Evolutionary conservation across 768 basidiomycete species (phyloP).

Genomic region (Agaricus subrufescens): DNA sequence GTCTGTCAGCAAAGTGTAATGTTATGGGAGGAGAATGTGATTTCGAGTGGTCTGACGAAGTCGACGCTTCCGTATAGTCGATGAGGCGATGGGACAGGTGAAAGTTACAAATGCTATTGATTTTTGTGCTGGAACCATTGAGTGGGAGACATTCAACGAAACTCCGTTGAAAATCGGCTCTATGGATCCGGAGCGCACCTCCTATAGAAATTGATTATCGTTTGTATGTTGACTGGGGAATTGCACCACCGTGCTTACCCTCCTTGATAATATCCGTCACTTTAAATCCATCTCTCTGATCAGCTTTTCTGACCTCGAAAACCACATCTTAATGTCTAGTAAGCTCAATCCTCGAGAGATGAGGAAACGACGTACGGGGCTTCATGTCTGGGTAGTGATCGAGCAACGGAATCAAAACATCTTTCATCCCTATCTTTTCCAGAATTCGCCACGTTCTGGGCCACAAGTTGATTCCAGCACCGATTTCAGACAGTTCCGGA

Average conservation of each 20-base stretch:
- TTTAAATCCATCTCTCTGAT: conserved; percentile 16
- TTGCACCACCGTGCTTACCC: neutral
- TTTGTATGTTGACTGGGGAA: neutral
- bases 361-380: conserved; percentile 3
- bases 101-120: conserved; percentile 25
- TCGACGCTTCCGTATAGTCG: conserved; percentile 33
- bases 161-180: conserved; percentile 54
- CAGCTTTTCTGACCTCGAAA: conserved; percentile 25
- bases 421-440: conserved; percentile 8
- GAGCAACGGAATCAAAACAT: conserved; percentile 9
- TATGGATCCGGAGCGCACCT: conserved; percentile 32
- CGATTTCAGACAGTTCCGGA: conserved; percentile 32
- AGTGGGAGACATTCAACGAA: conserved; percentile 41
- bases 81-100: conserved; percentile 46
- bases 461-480: conserved; percentile 40
- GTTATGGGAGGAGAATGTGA: conserved; percentile 14
- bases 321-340: conserved; percentile 14
- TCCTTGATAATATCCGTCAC: conserved; percentile 6
- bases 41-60: neutral
- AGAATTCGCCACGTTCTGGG: conserved; percentile 14
- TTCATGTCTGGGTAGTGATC: conserved; percentile 11
- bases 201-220: neutral
- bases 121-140: neutral
- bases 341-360: neutral
- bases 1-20: conserved; percentile 21